Evolutionary conservation across 2,329 filamentous ascomycete species (phyloP), one percentile per base, ranked within the genome.

Genomic region (Aspergillus vadensis): DNA sequence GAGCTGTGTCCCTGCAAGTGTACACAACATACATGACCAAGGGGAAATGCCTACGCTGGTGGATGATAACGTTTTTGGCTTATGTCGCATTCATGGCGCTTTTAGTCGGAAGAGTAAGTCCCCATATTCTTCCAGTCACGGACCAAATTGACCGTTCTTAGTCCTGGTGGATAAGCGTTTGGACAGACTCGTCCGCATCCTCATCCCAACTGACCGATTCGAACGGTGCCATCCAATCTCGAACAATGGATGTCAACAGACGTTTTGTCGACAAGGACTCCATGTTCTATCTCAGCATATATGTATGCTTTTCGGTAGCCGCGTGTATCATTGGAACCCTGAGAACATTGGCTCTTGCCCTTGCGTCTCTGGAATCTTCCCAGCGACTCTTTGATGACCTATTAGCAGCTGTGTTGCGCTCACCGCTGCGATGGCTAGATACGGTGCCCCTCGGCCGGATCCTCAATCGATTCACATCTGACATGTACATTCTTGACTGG

Each of bases 371-470:
- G 65, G 83, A 82, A 61, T 89, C 89, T 3, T 91, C 89, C 17
- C 82, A 85, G 41, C 78, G 79, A 50, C 80, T 92, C 9, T 93
- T 92, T 63, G 82, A 86, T 36, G 83, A 84, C 59, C 83, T 92
- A 61, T 86, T 88, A 36, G 86, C 85, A 64, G 82, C 85, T 1
- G 83, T 93, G 5, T 80, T 94, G 6, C 84, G 88, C 21, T 87
- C 90, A 2, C 90, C 89, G 2, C 79, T 92, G n/a, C 82, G 89
- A 60, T 92, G 89, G 88, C 83, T 93, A 43, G 90, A 93, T 69
- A 92, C 90, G 0, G 88, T 91, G 0, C 90, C 91, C 0, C 80
- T 91, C 1, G 91, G 91, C 2, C 85, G 90, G 39, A 85, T 93
- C 32, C 79, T 92, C 30, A 93, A 93, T 76, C 84, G 91, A 1